Percentiles rank a stretch among this genome's conserved stretches.
These are phyloP conservation scores for Ocimum tenuiflorum DNA, from an alignment of 257 asterid genomes.

Conservation along the genomic window DNA sequence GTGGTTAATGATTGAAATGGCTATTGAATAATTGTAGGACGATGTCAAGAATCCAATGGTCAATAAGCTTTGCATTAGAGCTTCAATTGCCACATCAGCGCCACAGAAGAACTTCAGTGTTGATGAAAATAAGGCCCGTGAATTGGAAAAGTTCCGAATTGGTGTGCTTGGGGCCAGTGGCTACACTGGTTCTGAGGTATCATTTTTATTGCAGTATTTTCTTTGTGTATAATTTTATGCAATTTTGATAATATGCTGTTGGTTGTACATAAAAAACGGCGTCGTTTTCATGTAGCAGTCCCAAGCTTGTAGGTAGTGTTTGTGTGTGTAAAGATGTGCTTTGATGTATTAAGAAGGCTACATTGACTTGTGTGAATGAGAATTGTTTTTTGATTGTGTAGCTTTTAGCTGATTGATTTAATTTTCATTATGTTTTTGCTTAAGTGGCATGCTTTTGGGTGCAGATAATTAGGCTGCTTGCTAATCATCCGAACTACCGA, in stretches of 20 bases:
- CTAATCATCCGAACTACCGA: constrained; percentile 61
- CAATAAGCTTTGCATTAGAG: constrained; percentile 36
- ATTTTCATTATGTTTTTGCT: background rate
- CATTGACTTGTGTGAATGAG: background rate
- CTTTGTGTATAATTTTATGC: background rate
- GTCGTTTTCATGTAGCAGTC: background rate
- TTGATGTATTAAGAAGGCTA: background rate
- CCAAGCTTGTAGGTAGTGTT: background rate
- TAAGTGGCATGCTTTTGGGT: constrained; percentile 8
- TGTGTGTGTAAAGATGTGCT: background rate
- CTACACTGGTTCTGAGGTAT: constrained; percentile 82
- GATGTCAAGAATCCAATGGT: constrained; percentile 24
- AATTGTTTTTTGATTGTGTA: background rate
- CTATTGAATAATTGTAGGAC: constrained; percentile 28
- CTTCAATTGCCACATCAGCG: constrained; percentile 43
- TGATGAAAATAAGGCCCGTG: constrained; percentile 32
- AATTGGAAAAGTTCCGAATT: constrained; percentile 44
- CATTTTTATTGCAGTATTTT: background rate
- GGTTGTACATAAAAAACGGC: background rate
- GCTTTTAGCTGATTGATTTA: background rate
- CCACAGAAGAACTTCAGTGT: constrained; percentile 29
- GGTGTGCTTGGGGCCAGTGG: constrained; percentile 92
- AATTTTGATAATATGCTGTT: background rate
- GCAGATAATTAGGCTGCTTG: constrained; percentile 78
- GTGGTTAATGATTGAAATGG: background rate